Conservation (phyloP, 2,329 filamentous ascomycete genomes). For the Myriangium duriaei region DNA sequence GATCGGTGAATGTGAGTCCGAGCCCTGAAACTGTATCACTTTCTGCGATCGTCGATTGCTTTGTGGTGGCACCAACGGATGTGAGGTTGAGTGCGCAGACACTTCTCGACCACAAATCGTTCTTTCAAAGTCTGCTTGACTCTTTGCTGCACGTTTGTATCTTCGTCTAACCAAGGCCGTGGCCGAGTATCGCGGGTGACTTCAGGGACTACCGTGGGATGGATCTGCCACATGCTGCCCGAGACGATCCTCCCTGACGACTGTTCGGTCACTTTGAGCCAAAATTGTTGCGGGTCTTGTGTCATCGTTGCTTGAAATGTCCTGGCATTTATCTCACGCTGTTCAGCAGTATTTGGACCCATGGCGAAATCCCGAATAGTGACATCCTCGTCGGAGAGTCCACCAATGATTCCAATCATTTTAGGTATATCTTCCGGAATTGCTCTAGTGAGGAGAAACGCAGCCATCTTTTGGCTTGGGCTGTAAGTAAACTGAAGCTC, state of each 20-base stretch:
- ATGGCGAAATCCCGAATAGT: constrained; percentile 13
- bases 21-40: constrained; percentile 17
- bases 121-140: constrained; percentile 3
- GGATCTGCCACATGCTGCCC: constrained; percentile 22
- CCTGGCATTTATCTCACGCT: constrained; percentile 9
- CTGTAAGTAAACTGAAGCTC: too few species aligned
- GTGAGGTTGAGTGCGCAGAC: constrained; percentile 11
- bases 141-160: constrained; percentile 9
- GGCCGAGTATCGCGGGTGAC: constrained; percentile 4
- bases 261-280: constrained; percentile 21
- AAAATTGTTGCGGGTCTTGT: constrained; percentile 17
- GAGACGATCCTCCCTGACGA: constrained; percentile 18
- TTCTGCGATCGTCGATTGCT: not conserved
- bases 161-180: constrained; percentile 10
- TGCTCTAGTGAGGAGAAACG: too few species aligned
- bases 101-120: constrained; percentile 10
- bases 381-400: not conserved
- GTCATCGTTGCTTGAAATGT: constrained; percentile 13
- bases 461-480: too few species aligned
- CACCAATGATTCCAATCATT: too few species aligned
- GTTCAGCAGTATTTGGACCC: constrained; percentile 14
- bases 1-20: constrained; percentile 24
- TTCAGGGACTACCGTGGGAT: constrained; percentile 13
- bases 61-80: constrained; percentile 11
- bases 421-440: too few species aligned